Conservation (phyloP, 1,284 basidiomycete species). For the Volvariella volvacea region DNA sequence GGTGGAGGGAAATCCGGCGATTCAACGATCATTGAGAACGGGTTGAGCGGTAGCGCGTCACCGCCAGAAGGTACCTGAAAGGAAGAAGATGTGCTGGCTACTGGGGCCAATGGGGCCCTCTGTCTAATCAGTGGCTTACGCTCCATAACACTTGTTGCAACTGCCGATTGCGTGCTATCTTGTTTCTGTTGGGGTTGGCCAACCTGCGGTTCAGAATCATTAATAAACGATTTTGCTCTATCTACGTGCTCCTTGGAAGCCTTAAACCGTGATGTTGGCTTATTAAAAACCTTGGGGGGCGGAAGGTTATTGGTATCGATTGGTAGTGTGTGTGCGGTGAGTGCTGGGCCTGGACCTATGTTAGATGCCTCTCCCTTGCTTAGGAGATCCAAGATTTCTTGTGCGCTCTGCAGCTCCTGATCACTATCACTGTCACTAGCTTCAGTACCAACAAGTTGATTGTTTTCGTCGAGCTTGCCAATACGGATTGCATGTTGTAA, state of each 20-base stretch:
- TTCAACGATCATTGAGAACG: slow-evolving; percentile 24
- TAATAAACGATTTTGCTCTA: slow-evolving; percentile 3
- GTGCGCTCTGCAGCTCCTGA: slow-evolving; percentile 40
- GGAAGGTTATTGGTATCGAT: slow-evolving; percentile 13
- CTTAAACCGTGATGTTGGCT: slow-evolving; percentile 34
- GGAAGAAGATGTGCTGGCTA: too few relatives aligned
- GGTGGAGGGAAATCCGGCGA: slow-evolving; percentile 29
- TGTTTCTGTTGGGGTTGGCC: slow-evolving; percentile 7
- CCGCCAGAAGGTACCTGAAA: too few relatives aligned
- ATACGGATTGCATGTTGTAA: slow-evolving; percentile 51
- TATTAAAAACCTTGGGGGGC: slow-evolving; percentile 16
- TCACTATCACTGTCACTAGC: slow-evolving; percentile 52
- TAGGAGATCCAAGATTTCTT: slow-evolving; percentile 51
- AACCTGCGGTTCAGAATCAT: too few relatives aligned
- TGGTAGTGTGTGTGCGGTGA: neutral
- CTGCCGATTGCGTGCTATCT: slow-evolving; percentile 4
- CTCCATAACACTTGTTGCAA: slow-evolving; percentile 4
- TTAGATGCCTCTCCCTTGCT: slow-evolving; percentile 54
- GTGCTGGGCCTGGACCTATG: slow-evolving; percentile 37
- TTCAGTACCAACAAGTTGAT: slow-evolving; percentile 46
- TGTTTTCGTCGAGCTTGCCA: slow-evolving; percentile 51
- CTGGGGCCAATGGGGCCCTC: too few relatives aligned
- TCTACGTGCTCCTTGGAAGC: slow-evolving; percentile 22
- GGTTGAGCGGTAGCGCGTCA: neutral
- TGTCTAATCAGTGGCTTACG: slow-evolving; percentile 8